Percentiles rank a stretch among this genome's conserved stretches.
Evolutionary conservation across 495 filamentous ascomycete genomes (phyloP).

Genomic region (Aspergillus hancockii): DNA sequence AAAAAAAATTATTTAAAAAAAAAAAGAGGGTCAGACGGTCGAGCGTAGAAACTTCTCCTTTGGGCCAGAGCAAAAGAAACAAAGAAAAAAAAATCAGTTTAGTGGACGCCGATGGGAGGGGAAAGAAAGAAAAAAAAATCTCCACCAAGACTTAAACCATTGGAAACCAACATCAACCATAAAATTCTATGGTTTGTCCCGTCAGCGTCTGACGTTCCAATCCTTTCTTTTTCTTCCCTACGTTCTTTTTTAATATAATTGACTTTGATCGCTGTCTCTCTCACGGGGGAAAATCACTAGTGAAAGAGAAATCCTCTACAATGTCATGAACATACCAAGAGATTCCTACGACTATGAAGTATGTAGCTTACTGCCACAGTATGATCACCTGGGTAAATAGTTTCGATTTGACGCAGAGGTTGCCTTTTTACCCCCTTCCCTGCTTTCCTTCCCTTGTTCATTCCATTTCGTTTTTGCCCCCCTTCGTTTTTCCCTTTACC

Average conservation of each 20-base stretch:
- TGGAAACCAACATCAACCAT: neutral
- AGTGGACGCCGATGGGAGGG: neutral
- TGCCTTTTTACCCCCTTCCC: slow-evolving; percentile 1
- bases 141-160: neutral
- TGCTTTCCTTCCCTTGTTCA: slow-evolving; percentile 4
- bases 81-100: neutral
- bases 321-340: neutral
- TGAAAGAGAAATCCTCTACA: neutral
- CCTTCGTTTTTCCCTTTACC: slow-evolving; percentile 8
- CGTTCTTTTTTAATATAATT: slow-evolving; percentile 20
- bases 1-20: slow-evolving; percentile 13
- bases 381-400: neutral
- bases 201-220: slow-evolving; percentile 4
- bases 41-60: slow-evolving; percentile 10
- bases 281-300: neutral
- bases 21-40: slow-evolving; percentile 5
- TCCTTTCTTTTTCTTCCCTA: slow-evolving; percentile 11
- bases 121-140: neutral
- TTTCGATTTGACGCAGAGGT: slow-evolving; percentile 5
- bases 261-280: neutral
- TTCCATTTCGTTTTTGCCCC: slow-evolving; percentile 10
- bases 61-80: slow-evolving; percentile 2
- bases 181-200: neutral
- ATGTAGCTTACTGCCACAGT: neutral
- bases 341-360: too few relatives aligned